Base-by-base conservation (phyloP, 2,329 filamentous ascomycete species). In the Diaporthe velutina region DNA sequence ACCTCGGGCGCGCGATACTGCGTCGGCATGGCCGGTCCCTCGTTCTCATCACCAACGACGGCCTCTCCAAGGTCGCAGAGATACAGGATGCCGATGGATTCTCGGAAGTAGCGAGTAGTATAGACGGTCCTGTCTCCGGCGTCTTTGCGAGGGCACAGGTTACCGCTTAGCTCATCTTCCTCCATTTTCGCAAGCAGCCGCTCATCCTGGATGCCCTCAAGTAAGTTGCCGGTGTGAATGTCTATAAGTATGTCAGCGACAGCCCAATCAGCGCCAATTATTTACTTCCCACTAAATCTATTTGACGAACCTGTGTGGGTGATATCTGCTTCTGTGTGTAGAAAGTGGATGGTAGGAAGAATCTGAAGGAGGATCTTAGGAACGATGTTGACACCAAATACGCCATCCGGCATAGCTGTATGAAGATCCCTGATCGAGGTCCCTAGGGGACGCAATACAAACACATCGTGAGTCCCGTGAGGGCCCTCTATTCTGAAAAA, bases 1-100 rank as follows among this genome's bases (percentile, higher is more conserved):
- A 64, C 28, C 40, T 64, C 60, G 10, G 60, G 60, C 15, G 60
- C 40, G 40, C 40, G 60, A n/a, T 64, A 48, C 9, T 64, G 38
- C 2, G 7, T 33, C 0, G 40, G 60, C 40, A 64, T 64, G 9
- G 60, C 60, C 17, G 40, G 60, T 10, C 60, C 28, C 10, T 17
- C 12, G 48, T 48, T 33, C 1, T 64, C 40, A 1, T 22, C 8
- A 9, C 15, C 38, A 13, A 45, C 3, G 15, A 45, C 4, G 10
- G 40, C 40, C 3, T 64, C 28, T 45, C 40, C 40, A 8, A 64
- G 25, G 28, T 64, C 60, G 40, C 60, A 48, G 9, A 64, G 38
- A 64, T 48, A 48, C 15, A 64, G 13, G 25, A 5, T 3, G 40
- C 60, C 25, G 13, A 22, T 2, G 10, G 10, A 1, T 15, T 48